These are phyloP conservation scores for Paraphysoderma sedebokerense DNA, from an alignment of 371 early-diverging fungal species.

Conservation along the genomic window DNA sequence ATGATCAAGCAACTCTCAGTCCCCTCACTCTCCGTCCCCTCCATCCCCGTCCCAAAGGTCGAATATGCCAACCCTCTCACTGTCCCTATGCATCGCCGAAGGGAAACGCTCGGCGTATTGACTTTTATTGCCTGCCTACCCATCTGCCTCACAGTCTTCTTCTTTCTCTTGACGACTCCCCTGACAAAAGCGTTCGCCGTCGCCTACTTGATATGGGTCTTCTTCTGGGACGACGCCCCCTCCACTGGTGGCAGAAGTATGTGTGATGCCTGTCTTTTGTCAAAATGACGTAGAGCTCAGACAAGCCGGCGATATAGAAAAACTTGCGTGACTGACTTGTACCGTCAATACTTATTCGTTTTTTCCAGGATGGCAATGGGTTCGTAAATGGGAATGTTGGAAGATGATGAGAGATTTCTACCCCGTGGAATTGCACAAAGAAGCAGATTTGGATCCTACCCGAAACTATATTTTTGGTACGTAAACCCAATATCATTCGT, in stretches of 20 bases:
- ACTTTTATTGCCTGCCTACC: conserved; percentile 39
- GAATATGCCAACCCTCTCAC: too few relatives aligned
- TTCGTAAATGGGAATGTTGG: conserved; percentile 42
- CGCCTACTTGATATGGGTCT: conserved; percentile 40
- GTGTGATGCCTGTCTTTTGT: background rate
- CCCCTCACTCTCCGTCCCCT: too few relatives aligned
- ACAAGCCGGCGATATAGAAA: background rate
- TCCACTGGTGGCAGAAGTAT: background rate
- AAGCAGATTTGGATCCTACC: conserved; percentile 17
- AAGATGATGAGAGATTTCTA: conserved; percentile 59
- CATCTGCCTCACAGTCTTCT: conserved; percentile 26
- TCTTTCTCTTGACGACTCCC: conserved; percentile 16
- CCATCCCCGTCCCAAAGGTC: too few relatives aligned
- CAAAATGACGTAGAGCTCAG: background rate
- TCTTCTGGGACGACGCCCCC: conserved; percentile 31
- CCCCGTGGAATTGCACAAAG: conserved; percentile 52
- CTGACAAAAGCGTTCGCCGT: conserved; percentile 44
- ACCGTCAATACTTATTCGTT: conserved; percentile 49
- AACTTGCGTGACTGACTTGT: conserved; percentile 6
- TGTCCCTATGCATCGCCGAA: conserved; percentile 49
- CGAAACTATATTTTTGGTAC: conserved; percentile 39
- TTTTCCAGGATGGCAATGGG: conserved; percentile 32
- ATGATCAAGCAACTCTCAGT: too few relatives aligned
- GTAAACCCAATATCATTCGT: too few relatives aligned
- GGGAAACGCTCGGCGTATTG: conserved; percentile 46